Percentiles rank a stretch among this genome's conserved stretches.
phyloP scores from a whole-genome alignment of 2,329 filamentous ascomycete species.

The Aureobasidium pullulans region DNA sequence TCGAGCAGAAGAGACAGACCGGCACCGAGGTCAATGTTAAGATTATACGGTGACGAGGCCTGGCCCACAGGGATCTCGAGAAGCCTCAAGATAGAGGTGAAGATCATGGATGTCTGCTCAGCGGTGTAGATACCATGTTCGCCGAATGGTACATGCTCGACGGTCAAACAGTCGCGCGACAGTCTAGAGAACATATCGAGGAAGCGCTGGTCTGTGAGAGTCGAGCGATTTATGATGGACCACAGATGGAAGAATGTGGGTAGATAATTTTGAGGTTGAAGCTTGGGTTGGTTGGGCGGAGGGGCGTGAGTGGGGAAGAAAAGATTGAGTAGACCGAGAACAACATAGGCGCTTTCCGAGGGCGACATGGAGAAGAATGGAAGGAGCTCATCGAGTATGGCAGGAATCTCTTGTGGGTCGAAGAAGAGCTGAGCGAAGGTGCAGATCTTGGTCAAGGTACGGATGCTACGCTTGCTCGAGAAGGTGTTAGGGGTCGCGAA shows the following conservation, averaged over 20 bases:
- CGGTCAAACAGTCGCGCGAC: slow-evolving; percentile 72
- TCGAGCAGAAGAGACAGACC: slow-evolving; percentile 83
- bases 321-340: slow-evolving; percentile 79
- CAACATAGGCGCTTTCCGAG: slow-evolving; percentile 84
- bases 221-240: slow-evolving; percentile 87
- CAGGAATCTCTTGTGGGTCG: slow-evolving; percentile 75
- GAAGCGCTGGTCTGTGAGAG: slow-evolving; percentile 76
- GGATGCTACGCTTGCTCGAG: slow-evolving; percentile 54
- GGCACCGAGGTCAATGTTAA: slow-evolving; percentile 68
- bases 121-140: slow-evolving; percentile 86
- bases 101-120: slow-evolving; percentile 86
- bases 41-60: slow-evolving; percentile 83
- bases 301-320: slow-evolving; percentile 78
- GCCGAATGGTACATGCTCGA: slow-evolving; percentile 68
- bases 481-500: slow-evolving; percentile 54
- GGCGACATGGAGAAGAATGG: slow-evolving; percentile 84
- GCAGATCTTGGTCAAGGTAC: slow-evolving; percentile 79
- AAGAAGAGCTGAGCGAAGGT: slow-evolving; percentile 89
- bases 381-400: slow-evolving; percentile 51
- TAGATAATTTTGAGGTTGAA: slow-evolving; percentile 82
- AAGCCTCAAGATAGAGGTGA: slow-evolving; percentile 80
- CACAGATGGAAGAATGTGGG: slow-evolving; percentile 95
- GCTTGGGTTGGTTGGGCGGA: slow-evolving; percentile 60
- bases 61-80: slow-evolving; percentile 96
- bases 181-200: slow-evolving; percentile 85